phyloP scores from a whole-genome alignment of 345 rosid species.

The Pugionium cornutum region DNA sequence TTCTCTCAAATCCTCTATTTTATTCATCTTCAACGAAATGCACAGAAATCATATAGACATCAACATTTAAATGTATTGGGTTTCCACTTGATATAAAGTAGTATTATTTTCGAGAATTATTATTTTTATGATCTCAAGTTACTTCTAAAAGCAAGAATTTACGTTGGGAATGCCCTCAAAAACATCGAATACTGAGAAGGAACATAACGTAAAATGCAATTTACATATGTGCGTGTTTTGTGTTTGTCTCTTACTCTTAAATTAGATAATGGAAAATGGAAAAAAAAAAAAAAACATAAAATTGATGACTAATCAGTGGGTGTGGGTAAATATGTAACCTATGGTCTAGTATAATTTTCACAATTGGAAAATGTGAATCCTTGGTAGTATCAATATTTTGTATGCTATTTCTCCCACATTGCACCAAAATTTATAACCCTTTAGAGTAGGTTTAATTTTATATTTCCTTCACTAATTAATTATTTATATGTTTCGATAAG shows the following conservation, averaged over 20 bases:
- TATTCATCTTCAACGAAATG: background rate
- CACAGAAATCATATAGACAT: background rate
- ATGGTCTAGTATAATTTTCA: slow-evolving; percentile 20
- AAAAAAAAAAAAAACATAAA: background rate
- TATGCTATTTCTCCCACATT: slow-evolving; percentile 30
- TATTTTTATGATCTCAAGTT: slow-evolving; percentile 16
- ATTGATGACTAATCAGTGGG: slow-evolving; percentile 17
- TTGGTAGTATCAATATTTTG: slow-evolving; percentile 29
- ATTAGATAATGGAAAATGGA: background rate
- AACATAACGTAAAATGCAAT: slow-evolving; percentile 50
- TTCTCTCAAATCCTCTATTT: background rate
- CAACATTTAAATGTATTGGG: background rate
- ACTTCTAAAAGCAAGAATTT: slow-evolving; percentile 16
- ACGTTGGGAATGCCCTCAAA: slow-evolving; percentile 25
- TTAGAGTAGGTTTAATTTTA: background rate
- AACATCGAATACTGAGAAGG: slow-evolving; percentile 33
- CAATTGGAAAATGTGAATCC: slow-evolving; percentile 35
- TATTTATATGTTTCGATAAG: no score
- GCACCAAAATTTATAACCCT: slow-evolving; percentile 19
- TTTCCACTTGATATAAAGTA: slow-evolving; percentile 2
- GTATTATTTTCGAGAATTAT: background rate
- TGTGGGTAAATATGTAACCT: slow-evolving; percentile 1
- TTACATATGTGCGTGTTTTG: slow-evolving; percentile 57
- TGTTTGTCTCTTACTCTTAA: slow-evolving; percentile 64
- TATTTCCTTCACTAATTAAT: no score